Conservation (phyloP, 805 yeast species). For the Wickerhamia fluorescens region DNA sequence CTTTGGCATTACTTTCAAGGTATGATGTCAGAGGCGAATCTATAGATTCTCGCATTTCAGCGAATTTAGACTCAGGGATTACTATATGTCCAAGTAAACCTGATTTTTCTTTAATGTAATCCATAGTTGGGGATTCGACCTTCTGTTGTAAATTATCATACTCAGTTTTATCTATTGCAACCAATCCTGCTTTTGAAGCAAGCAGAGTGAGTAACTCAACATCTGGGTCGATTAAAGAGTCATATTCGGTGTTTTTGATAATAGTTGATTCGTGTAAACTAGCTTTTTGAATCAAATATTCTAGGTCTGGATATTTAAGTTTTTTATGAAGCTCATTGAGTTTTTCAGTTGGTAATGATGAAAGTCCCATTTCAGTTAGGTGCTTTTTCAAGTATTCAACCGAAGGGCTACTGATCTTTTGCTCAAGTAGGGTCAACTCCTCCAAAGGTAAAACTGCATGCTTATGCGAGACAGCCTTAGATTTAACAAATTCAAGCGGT, state of each 20-base stretch:
- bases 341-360: constrained; percentile 2
- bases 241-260: background rate
- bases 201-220: constrained; percentile 1
- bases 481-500: constrained; percentile 8
- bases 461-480: constrained; percentile 5
- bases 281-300: constrained; percentile 5
- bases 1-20: constrained; percentile 24
- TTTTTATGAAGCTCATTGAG: background rate
- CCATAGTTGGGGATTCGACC: constrained; percentile 8
- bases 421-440: constrained; percentile 1
- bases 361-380: constrained; percentile 3
- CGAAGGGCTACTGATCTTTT: background rate
- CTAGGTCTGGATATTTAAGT: constrained; percentile 2
- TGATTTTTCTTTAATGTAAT: constrained; percentile 5
- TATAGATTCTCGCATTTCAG: background rate
- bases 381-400: constrained; percentile 2
- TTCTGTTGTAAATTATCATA: constrained; percentile 5
- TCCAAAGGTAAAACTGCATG: constrained; percentile 3
- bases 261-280: background rate
- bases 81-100: constrained; percentile 2
- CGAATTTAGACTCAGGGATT: background rate
- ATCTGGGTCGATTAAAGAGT: background rate
- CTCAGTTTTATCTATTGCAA: background rate
- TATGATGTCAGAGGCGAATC: constrained; percentile 5
- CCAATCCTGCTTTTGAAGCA: constrained; percentile 5